Percentiles rank a stretch among this genome's conserved stretches.
These are phyloP conservation scores for Coniophora puteana DNA, from an alignment of 1,284 basidiomycete species.

Conservation along the genomic window DNA sequence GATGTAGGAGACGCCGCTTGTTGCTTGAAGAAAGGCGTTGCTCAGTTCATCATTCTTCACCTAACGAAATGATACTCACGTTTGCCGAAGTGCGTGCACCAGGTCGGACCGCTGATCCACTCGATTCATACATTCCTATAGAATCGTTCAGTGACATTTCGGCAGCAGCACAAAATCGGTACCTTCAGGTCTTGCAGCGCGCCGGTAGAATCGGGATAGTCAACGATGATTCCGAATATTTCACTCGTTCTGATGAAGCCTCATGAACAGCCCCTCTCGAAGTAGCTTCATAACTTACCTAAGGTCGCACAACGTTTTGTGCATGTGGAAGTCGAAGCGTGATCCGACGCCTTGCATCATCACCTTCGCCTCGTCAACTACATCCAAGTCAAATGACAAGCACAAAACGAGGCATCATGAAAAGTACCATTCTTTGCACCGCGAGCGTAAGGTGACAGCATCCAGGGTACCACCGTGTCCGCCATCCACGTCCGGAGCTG, in stretches of 20 bases:
- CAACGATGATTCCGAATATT: constrained; percentile 94
- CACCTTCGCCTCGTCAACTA: constrained; percentile 65
- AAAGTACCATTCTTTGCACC: constrained; percentile 53
- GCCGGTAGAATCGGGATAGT: constrained; percentile 84
- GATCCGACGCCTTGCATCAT: constrained; percentile 82
- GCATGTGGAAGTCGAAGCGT: constrained; percentile 88
- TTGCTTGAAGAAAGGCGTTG: constrained; percentile 33
- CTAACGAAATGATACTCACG: constrained; percentile 40
- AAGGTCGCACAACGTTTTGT: constrained; percentile 83
- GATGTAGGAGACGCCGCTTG: constrained; percentile 86
- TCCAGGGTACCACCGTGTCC: constrained; percentile 78
- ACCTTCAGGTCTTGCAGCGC: constrained; percentile 87
- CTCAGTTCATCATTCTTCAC: constrained; percentile 2
- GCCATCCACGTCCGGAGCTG: constrained; percentile 72
- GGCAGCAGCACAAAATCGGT: constrained; percentile 1
- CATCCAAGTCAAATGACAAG: constrained; percentile 17
- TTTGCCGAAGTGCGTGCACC: constrained; percentile 65
- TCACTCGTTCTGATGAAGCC: constrained; percentile 63
- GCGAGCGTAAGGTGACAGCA: constrained; percentile 74
- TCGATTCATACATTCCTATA: constrained; percentile 70
- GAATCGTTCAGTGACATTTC: constrained; percentile 1
- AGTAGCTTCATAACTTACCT: constrained; percentile 47
- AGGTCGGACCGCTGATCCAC: constrained; percentile 75
- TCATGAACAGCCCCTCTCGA: not conserved
- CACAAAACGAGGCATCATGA: constrained; percentile 14